phyloP scores from a whole-genome alignment of 2,329 filamentous ascomycete species.

The Trichophyton schoenleinii region DNA sequence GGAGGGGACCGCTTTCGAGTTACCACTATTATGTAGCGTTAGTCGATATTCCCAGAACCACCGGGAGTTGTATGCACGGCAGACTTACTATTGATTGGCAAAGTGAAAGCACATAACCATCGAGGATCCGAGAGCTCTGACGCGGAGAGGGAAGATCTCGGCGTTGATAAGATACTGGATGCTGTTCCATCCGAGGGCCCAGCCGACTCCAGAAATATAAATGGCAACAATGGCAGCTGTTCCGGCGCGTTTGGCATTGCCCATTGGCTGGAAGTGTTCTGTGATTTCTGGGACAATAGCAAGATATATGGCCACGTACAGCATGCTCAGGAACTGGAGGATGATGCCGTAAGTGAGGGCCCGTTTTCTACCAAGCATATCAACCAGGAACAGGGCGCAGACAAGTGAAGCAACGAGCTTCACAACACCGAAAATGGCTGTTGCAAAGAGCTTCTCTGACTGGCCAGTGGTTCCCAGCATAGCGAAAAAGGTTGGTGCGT shows the following conservation, averaged over 20 bases:
- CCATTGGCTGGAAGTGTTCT: conserved; percentile 14
- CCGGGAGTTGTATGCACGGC: background rate
- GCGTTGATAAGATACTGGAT: conserved; percentile 37
- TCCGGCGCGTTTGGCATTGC: conserved; percentile 20
- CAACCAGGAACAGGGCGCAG: conserved; percentile 64
- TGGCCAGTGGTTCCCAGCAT: conserved; percentile 56
- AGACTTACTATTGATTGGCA: conserved; percentile 21
- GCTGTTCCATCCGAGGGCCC: conserved; percentile 38
- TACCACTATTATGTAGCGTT: conserved; percentile 9
- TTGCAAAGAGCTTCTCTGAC: conserved; percentile 56
- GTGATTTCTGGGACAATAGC: conserved; percentile 21
- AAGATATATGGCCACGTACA: conserved; percentile 44
- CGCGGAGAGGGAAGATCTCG: conserved; percentile 34
- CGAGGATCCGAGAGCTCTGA: conserved; percentile 31
- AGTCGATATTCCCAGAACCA: background rate
- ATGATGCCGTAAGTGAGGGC: conserved; percentile 38
- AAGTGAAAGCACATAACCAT: conserved; percentile 36
- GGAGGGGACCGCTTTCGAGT: conserved; percentile 21
- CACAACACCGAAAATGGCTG: conserved; percentile 60
- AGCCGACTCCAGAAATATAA: conserved; percentile 34
- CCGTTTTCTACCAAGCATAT: conserved; percentile 58
- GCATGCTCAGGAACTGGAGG: conserved; percentile 39
- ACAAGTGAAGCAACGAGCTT: conserved; percentile 54
- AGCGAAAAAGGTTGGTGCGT: conserved; percentile 58
- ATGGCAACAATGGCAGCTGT: conserved; percentile 34